phyloP scores from a whole-genome alignment of 345 rosid genomes.

The Populus tremula region DNA sequence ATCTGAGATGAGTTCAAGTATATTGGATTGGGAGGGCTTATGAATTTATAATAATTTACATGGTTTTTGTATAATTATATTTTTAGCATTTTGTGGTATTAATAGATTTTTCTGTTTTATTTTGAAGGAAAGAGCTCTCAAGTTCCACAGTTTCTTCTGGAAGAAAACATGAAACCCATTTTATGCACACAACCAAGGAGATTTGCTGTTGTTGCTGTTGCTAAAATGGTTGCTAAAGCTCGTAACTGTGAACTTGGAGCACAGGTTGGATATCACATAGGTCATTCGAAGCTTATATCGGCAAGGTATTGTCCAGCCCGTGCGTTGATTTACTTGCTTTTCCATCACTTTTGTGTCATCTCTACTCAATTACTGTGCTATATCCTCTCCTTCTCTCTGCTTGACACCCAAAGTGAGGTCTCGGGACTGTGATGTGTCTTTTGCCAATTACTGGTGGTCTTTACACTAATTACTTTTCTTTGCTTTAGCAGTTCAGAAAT shows the following conservation, averaged over 20 bases:
- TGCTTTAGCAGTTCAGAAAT: conserved; percentile 65
- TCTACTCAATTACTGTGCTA: not conserved
- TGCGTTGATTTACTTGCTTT: not conserved
- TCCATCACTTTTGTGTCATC: not conserved
- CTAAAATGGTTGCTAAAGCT: conserved; percentile 85
- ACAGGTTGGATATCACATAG: conserved; percentile 93
- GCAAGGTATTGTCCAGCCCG: conserved; percentile 38
- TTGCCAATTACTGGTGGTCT: not conserved
- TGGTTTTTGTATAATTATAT: not conserved
- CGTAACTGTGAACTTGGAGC: conserved; percentile 78
- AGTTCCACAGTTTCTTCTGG: conserved; percentile 86
- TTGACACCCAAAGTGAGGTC: not conserved
- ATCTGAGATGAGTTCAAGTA: not conserved
- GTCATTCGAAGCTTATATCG: conserved; percentile 70
- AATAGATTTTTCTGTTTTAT: not conserved
- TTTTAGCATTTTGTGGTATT: not conserved
- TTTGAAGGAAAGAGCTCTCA: conserved; percentile 90
- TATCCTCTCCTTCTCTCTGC: not conserved
- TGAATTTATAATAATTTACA: not conserved
- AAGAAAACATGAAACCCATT: conserved; percentile 64
- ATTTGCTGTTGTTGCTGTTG: conserved; percentile 94
- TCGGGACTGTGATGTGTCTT: not conserved
- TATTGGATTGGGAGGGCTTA: not conserved
- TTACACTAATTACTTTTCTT: not conserved
- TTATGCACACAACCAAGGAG: conserved; percentile 91